Percentiles rank a stretch among this genome's conserved stretches.
phyloP scores from a whole-genome alignment of 169 alveolate species.

The Plasmodium gonderi region DNA sequence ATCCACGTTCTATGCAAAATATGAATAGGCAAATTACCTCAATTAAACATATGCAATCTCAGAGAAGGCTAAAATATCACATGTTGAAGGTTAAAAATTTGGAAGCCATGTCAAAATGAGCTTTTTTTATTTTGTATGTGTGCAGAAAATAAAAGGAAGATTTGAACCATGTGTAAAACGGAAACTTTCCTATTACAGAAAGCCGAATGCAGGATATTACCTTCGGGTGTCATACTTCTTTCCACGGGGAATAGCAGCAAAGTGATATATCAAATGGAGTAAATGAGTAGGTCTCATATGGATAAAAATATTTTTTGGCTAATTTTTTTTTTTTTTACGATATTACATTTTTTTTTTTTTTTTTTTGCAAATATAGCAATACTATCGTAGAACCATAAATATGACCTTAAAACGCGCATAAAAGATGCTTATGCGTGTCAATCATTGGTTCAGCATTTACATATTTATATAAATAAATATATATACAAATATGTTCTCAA shows the following conservation, averaged over 20 bases:
- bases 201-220: neutral
- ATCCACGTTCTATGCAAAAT: neutral
- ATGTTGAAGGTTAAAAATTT: constrained; percentile 41
- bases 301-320: neutral
- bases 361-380: neutral
- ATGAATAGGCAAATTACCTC: constrained; percentile 26
- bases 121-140: neutral
- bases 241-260: neutral
- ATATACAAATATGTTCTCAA: neutral
- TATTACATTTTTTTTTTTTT: too few relatives aligned
- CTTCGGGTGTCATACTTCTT: neutral
- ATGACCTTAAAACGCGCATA: neutral
- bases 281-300: too few relatives aligned
- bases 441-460: neutral
- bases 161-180: neutral
- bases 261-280: neutral
- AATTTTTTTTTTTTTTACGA: too few relatives aligned
- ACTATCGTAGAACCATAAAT: neutral
- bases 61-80: constrained; percentile 13
- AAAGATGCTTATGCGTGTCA: neutral
- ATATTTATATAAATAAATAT: neutral
- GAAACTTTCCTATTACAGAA: neutral
- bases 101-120: constrained; percentile 35
- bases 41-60: constrained; percentile 28
- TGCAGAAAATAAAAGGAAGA: neutral